Conservation (phyloP, 2,329 filamentous ascomycete species). For the Colletotrichum truncatum region DNA sequence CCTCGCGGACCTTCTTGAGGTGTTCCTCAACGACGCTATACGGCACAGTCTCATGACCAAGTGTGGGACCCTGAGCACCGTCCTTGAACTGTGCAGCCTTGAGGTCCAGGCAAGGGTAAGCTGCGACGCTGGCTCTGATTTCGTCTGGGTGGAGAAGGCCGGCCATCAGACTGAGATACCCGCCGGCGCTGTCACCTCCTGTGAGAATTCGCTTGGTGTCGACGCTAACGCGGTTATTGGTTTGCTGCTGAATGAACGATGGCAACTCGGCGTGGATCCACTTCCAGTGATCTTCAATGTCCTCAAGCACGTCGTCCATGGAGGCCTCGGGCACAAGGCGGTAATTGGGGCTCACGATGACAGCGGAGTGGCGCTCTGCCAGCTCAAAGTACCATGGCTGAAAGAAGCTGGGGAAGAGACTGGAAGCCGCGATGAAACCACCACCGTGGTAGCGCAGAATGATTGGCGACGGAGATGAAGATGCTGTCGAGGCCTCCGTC, state of each 20-base stretch:
- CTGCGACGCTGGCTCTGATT: conserved; percentile 26
- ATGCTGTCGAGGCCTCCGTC: conserved; percentile 20
- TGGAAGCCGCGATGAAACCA: conserved; percentile 34
- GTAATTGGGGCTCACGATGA: conserved; percentile 38
- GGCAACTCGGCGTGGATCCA: conserved; percentile 32
- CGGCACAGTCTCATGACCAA: background rate
- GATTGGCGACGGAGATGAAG: background rate
- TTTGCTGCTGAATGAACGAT: conserved; percentile 28
- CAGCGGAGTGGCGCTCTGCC: conserved; percentile 34
- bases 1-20: background rate
- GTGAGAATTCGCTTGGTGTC: conserved; percentile 1
- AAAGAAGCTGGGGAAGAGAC: conserved; percentile 37
- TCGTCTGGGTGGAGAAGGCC: conserved; percentile 35
- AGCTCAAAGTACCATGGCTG: conserved; percentile 33
- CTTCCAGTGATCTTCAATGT: conserved; percentile 38
- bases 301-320: conserved; percentile 36
- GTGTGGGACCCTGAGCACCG: background rate
- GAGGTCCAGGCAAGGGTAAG: conserved; percentile 35
- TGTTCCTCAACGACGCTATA: conserved; percentile 4
- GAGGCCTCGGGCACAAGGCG: conserved; percentile 35
- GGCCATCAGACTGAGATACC: conserved; percentile 34
- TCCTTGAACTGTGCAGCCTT: conserved; percentile 4
- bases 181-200: conserved; percentile 33
- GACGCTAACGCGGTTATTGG: conserved; percentile 30
- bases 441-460: conserved; percentile 37